Percentiles rank a stretch among this genome's conserved stretches.
phyloP scores from a whole-genome alignment of 345 rosid genomes.

The Brassica incana region DNA sequence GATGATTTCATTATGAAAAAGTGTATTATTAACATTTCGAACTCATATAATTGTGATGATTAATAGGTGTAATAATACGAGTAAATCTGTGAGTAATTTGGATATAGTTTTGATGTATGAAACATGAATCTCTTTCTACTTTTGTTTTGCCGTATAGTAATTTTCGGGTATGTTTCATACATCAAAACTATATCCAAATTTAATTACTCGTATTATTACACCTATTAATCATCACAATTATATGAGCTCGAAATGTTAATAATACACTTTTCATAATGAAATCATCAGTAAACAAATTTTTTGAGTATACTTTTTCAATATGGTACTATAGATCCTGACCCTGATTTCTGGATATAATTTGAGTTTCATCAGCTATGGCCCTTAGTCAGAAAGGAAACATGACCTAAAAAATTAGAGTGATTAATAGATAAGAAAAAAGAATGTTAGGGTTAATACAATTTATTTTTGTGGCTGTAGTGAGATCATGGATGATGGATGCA shows the following conservation, averaged over 20 bases:
- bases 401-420: not conserved
- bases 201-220: no score
- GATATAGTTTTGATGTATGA: no score
- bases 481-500: constrained; percentile 22
- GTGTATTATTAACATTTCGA: no score
- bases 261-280: not conserved
- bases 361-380: not conserved
- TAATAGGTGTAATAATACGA: no score
- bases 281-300: not conserved
- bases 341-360: not conserved
- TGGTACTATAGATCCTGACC: no score
- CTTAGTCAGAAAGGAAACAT: not conserved
- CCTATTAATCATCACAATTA: not conserved
- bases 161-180: no score
- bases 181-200: no score
- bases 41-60: not conserved
- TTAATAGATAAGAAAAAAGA: not conserved
- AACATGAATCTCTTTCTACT: no score
- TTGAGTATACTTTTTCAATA: not conserved
- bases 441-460: constrained; percentile 17
- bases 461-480: not conserved
- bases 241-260: not conserved
- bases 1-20: no score
- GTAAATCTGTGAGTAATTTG: no score
- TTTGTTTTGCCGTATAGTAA: no score